phyloP scores from a whole-genome alignment of 805 yeast genomes.

The Kodamaea kakaduensis region DNA sequence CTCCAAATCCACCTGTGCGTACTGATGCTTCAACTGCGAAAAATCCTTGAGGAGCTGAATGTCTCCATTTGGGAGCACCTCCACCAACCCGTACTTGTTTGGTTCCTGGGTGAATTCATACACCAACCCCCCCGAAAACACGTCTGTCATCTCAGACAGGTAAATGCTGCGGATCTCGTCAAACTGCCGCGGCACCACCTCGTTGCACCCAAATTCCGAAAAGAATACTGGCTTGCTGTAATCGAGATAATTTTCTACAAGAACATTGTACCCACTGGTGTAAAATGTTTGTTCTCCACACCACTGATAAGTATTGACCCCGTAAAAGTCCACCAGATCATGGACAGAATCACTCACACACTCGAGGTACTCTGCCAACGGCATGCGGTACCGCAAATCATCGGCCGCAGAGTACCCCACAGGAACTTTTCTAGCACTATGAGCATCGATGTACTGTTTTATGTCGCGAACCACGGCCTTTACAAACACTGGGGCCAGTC shows the following conservation, averaged over 20 bases:
- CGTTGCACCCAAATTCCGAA: conserved; percentile 90
- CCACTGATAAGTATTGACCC: conserved; percentile 80
- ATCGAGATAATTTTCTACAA: conserved; percentile 65
- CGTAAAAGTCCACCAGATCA: conserved; percentile 74
- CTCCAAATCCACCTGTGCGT: too few species aligned
- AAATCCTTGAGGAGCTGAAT: conserved; percentile 44
- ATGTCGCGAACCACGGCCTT: conserved; percentile 80
- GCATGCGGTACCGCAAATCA: conserved; percentile 69
- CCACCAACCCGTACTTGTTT: conserved; percentile 75
- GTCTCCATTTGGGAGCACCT: conserved; percentile 39
- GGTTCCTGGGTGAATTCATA: conserved; percentile 78
- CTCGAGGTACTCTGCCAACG: conserved; percentile 76
- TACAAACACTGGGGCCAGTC: conserved; percentile 65
- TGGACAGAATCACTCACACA: conserved; percentile 54
- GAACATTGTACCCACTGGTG: conserved; percentile 63
- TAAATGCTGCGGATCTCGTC: conserved; percentile 71
- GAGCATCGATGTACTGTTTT: conserved; percentile 59
- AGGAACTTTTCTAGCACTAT: conserved; percentile 68
- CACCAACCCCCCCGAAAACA: conserved; percentile 81
- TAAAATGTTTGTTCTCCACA: conserved; percentile 83
- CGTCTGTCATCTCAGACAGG: conserved; percentile 66
- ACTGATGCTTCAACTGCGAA: conserved; percentile 40
- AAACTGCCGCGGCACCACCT: conserved; percentile 71
- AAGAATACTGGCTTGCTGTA: conserved; percentile 77
- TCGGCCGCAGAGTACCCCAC: conserved; percentile 98